These are phyloP conservation scores for Heliamphora ciliata DNA, from an alignment of 179 eudicot genomes.

Conservation along the genomic window DNA sequence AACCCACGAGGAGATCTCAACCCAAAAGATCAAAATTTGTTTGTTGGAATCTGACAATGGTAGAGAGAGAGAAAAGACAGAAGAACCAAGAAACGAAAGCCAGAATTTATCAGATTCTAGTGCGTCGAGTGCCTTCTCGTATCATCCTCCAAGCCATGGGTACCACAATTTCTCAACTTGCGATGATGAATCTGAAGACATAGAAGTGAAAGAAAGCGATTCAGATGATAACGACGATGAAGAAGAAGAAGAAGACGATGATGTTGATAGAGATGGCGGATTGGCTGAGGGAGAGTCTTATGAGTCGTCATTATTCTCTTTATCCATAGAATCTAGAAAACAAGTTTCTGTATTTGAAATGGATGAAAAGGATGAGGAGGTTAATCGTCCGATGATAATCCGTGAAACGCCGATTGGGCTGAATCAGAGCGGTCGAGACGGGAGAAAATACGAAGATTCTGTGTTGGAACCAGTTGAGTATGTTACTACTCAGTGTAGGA, in stretches of 20 bases:
- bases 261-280: not conserved
- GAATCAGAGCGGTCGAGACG: too few relatives aligned
- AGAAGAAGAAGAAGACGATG: constrained; percentile 2
- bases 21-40: not conserved
- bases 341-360: constrained; percentile 10
- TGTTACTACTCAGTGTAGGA: constrained; percentile 1
- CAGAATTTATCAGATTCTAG: constrained; percentile 27
- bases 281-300: constrained; percentile 20
- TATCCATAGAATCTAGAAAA: constrained; percentile 25
- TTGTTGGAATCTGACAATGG: not conserved
- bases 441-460: too few relatives aligned
- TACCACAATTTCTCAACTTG: constrained; percentile 32
- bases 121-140: constrained; percentile 27
- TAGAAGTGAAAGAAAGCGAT: constrained; percentile 23
- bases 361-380: constrained; percentile 31
- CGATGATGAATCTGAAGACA: constrained; percentile 29
- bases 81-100: constrained; percentile 11
- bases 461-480: not conserved
- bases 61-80: constrained; percentile 18
- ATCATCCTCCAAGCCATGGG: constrained; percentile 39
- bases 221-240: constrained; percentile 23
- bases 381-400: constrained; percentile 20
- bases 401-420: not conserved
- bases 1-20: constrained; percentile 25
- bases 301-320: constrained; percentile 26